A percentile compares a stretch with the other conserved stretches of the same genome.
Conservation (phyloP, 352 stramenopile species). For the Blastocystis sp. region DNA sequence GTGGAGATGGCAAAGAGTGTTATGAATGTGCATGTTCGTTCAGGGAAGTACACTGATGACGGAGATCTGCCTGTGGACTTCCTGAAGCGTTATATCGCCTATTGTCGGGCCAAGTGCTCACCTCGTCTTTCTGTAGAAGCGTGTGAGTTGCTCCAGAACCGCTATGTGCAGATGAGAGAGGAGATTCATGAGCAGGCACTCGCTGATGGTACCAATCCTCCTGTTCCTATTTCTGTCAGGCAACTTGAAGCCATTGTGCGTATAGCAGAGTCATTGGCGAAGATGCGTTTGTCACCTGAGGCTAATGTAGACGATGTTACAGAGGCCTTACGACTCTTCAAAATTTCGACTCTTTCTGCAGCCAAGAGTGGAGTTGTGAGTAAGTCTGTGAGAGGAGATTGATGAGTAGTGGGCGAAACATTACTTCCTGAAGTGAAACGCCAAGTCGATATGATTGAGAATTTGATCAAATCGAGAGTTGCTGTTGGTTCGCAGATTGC, state of each 20-base stretch:
- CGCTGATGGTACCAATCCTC: slow-evolving; percentile 72
- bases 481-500: slow-evolving; percentile 58
- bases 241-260: slow-evolving; percentile 95
- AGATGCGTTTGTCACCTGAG: slow-evolving; percentile 87
- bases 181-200: slow-evolving; percentile 83
- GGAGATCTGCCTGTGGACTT: slow-evolving; percentile 77
- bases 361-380: slow-evolving; percentile 84
- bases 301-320: slow-evolving; percentile 82
- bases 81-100: slow-evolving; percentile 97
- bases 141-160: slow-evolving; percentile 86
- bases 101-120: slow-evolving; percentile 88
- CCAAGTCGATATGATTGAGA: slow-evolving; percentile 59
- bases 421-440: slow-evolving; percentile 44
- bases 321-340: slow-evolving; percentile 94
- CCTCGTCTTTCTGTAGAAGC: slow-evolving; percentile 83
- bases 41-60: slow-evolving; percentile 73
- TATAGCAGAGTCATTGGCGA: slow-evolving; percentile 92
- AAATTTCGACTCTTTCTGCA: slow-evolving; percentile 94
- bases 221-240: slow-evolving; percentile 94
- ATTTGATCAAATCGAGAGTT: slow-evolving; percentile 55
- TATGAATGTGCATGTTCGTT: slow-evolving; percentile 89
- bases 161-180: slow-evolving; percentile 92
- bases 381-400: slow-evolving; percentile 74
- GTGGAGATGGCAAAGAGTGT: slow-evolving; percentile 94
- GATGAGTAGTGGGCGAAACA: slow-evolving; percentile 13